Evolutionary conservation across 2,329 filamentous ascomycete species (phyloP).

Genomic region (Penicillium sp.): DNA sequence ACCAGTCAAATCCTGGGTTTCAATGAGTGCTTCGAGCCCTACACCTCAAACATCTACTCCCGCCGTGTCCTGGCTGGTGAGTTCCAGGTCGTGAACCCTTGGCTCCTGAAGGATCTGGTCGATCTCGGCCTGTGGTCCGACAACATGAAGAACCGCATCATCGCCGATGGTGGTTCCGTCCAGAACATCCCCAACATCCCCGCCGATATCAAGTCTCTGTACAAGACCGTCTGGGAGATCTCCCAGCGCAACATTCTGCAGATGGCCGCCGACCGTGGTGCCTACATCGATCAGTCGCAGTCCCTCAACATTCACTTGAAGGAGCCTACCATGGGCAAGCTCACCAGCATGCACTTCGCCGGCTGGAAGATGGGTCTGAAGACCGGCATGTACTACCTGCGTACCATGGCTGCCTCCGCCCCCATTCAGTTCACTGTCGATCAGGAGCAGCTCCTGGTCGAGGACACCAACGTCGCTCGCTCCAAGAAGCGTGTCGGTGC

Average conservation of each 20-base stretch:
- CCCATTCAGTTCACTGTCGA: conserved; percentile 99
- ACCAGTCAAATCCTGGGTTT: conserved; percentile 98
- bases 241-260: conserved; percentile 92
- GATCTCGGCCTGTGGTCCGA: conserved; percentile 98
- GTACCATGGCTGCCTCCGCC: conserved; percentile 92
- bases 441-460: conserved; percentile 86
- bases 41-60: conserved; percentile 99
- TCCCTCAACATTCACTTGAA: conserved; percentile 99
- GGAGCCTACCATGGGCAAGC: conserved; percentile 99
- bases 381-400: conserved; percentile 99
- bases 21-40: conserved; percentile 99
- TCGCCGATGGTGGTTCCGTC: conserved; percentile 90
- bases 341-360: conserved; percentile 98
- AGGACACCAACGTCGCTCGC: conserved; percentile 73
- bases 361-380: conserved; percentile 99
- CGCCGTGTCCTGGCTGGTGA: conserved; percentile 96
- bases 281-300: conserved; percentile 98
- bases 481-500: conserved; percentile 67
- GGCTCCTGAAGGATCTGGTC: conserved; percentile 95
- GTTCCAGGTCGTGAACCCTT: conserved; percentile 99
- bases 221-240: conserved; percentile 99
- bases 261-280: conserved; percentile 97
- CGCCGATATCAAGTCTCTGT: conserved; percentile 89
- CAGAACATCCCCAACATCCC: conserved; percentile 98
- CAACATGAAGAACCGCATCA: conserved; percentile 99